Percentiles rank a stretch among this genome's conserved stretches.
phyloP scores from a whole-genome alignment of 352 stramenopile genomes.

The Globisporangium solare region DNA sequence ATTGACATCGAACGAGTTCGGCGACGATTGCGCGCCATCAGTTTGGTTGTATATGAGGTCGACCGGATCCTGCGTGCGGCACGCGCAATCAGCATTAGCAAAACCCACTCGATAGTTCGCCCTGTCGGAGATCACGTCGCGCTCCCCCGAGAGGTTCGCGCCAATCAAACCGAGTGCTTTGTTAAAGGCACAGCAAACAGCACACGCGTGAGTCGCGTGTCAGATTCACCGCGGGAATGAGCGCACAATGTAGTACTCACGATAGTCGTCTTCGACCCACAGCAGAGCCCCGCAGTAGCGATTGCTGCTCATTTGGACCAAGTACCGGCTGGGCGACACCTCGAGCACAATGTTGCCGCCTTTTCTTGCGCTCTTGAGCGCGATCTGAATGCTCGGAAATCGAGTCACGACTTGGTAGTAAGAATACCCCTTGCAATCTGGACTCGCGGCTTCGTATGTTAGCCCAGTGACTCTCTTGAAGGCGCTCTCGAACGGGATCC shows the following conservation, averaged over 20 bases:
- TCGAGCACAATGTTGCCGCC: conserved; percentile 51
- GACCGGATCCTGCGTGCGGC: not conserved
- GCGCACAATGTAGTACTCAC: conserved; percentile 22
- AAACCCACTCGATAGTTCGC: conserved; percentile 74
- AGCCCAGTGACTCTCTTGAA: conserved; percentile 50
- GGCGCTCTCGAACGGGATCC: conserved; percentile 39
- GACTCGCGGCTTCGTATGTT: conserved; percentile 38
- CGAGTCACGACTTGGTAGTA: conserved; percentile 34
- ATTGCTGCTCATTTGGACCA: conserved; percentile 33
- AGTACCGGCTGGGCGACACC: conserved; percentile 57
- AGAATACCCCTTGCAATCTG: conserved; percentile 45
- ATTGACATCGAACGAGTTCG: too few species aligned
- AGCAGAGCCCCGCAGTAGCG: conserved; percentile 63
- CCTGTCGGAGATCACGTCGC: conserved; percentile 79
- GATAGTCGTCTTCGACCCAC: conserved; percentile 49
- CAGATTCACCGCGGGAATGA: not conserved
- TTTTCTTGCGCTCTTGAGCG: conserved; percentile 47
- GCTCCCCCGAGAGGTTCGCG: conserved; percentile 78
- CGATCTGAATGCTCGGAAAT: conserved; percentile 60
- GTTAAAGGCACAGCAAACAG: not conserved
- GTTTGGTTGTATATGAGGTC: too few species aligned
- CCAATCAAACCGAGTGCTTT: conserved; percentile 44
- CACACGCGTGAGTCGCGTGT: not conserved
- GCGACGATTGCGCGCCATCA: too few species aligned
- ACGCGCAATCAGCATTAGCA: conserved; percentile 59